Evolutionary conservation across 2,329 filamentous ascomycete genomes (phyloP), one percentile per base, ranked within the genome.

Genomic region (Phaeosphaeriaceae sp.): DNA sequence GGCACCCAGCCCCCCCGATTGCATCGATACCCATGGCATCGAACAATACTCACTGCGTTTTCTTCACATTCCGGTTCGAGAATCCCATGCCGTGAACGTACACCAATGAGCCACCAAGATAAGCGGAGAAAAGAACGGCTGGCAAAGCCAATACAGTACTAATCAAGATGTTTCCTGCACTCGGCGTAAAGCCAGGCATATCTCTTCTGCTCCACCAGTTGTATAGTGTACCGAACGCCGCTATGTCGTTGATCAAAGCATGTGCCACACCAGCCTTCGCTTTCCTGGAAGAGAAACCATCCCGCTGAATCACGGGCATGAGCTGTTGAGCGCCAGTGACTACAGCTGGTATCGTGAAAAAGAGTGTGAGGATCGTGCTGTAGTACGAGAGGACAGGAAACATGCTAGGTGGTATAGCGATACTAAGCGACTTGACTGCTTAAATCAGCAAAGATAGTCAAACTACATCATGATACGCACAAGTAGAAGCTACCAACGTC

Each of bases 71-170:
- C 20, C 56, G 56, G 64, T 4, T 60, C 52, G 8, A 54, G 33
- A 79, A 71, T 1, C 77, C 77, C 60, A 79, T 75, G 0, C 77
- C 77, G 50, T 76, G 75, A 23, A 74, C 65, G 56, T 79, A 80
- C 4, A 76, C 75, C 52, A 80, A 51, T 7, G 61, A 63, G 0
- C 76, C 77, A 2, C 77, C 77, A 4, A 79, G 64, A 48, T 75
- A 76, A 11, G 76, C 76, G 3, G 68, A 69, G 48, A 75, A 74
- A 33, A 76, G 47, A 3, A 73, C 68, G 32, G 71, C 51, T 2
- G 68, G 68, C 3, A 67, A 56, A 5, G 71, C 67, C 13, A 76
- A 50, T 12, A 71, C 44, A 16, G 64, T 63, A 54, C 74, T 76
- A 1, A 76, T 54, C 13, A 70, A 33, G 1, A 78, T 63, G 52